Evolutionary conservation across 164 flowering plant species (phyloP).

Genomic region (Vitis riparia): DNA sequence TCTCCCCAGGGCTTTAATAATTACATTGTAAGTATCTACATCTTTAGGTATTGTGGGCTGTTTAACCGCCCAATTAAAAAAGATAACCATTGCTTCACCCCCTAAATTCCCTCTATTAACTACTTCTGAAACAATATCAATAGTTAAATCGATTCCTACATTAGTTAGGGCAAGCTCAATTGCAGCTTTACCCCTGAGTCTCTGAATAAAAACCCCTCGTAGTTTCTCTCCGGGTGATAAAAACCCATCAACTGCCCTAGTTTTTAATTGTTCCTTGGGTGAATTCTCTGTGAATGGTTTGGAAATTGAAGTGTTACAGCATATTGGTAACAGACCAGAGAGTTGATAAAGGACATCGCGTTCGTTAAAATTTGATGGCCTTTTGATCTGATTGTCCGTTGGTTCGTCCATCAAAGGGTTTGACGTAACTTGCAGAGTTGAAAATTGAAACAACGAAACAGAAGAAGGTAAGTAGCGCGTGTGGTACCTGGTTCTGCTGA

Average conservation of each 20-base stretch:
- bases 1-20: conserved; percentile 77
- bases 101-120: conserved; percentile 68
- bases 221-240: conserved; percentile 74
- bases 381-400: neutral
- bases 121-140: conserved; percentile 58
- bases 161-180: conserved; percentile 51
- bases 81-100: conserved; percentile 68
- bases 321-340: conserved; percentile 45
- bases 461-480: conserved; percentile 2
- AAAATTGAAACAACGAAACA: conserved; percentile 17
- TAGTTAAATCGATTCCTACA: conserved; percentile 39
- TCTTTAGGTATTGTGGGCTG: conserved; percentile 38
- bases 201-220: conserved; percentile 86
- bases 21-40: conserved; percentile 33
- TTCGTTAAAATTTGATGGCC: conserved; percentile 28
- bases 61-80: conserved; percentile 78
- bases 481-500: conserved; percentile 28
- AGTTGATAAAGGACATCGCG: conserved; percentile 48
- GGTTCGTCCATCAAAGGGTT: conserved; percentile 5
- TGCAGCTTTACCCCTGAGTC: conserved; percentile 55
- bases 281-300: conserved; percentile 5
- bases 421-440: conserved; percentile 17
- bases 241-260: conserved; percentile 44
- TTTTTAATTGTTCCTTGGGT: conserved; percentile 5
- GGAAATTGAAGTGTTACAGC: conserved; percentile 14